A percentile compares a stretch with the other conserved stretches of the same genome.
phyloP scores from a whole-genome alignment of 768 basidiomycete species.

The Boletus subparvulus region DNA sequence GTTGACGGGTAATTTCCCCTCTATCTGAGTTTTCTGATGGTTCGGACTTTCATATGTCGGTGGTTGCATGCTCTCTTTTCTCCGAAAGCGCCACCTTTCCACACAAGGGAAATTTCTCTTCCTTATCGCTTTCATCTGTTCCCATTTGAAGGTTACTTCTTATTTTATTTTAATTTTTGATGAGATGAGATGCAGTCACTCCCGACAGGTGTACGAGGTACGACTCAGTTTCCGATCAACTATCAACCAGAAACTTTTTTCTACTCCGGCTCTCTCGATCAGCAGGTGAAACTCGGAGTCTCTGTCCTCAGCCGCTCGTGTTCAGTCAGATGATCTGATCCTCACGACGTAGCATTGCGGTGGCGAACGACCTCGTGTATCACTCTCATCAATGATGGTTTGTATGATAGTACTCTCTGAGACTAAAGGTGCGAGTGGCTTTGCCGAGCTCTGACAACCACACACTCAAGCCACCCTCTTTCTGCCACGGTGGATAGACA shows the following conservation, averaged over 20 bases:
- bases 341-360: slow-evolving; percentile 12
- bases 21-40: slow-evolving; percentile 30
- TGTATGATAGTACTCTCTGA: slow-evolving; percentile 8
- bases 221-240: slow-evolving; percentile 12
- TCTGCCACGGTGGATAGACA: slow-evolving; percentile 9
- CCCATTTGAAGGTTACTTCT: slow-evolving; percentile 15
- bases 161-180: slow-evolving; percentile 5
- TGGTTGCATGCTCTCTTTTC: slow-evolving; percentile 23
- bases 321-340: slow-evolving; percentile 10
- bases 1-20: slow-evolving; percentile 17
- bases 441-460: slow-evolving; percentile 20
- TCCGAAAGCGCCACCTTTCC: slow-evolving; percentile 25
- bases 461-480: slow-evolving; percentile 15
- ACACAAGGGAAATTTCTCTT: slow-evolving; percentile 13
- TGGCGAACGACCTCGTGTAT: slow-evolving; percentile 29
- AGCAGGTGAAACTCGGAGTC: slow-evolving; percentile 15
- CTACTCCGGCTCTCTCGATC: slow-evolving; percentile 4
- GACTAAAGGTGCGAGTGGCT: slow-evolving; percentile 13
- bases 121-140: slow-evolving; percentile 25
- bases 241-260: slow-evolving; percentile 22
- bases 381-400: slow-evolving; percentile 21
- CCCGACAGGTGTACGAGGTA: slow-evolving; percentile 17
- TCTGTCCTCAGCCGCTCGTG: slow-evolving; percentile 16
- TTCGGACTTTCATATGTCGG: slow-evolving; percentile 36
- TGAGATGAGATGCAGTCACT: slow-evolving; percentile 17